Conservation (phyloP, 1,139 yeast genomes). For the Diutina mesorugosa region DNA sequence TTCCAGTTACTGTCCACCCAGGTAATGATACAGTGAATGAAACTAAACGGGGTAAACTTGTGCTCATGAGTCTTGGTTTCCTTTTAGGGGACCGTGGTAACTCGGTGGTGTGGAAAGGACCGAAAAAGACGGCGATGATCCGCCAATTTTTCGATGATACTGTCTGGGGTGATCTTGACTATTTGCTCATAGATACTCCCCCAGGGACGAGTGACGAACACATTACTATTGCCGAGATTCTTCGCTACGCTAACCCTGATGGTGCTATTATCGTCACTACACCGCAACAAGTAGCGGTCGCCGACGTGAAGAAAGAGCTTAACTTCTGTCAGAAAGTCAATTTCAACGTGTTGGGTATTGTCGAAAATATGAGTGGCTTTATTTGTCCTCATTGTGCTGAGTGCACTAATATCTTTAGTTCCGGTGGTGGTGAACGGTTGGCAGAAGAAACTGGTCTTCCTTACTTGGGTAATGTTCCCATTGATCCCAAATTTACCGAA, state of each 20-base stretch:
- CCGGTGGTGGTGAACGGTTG: constrained; percentile 80
- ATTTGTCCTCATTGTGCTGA: constrained; percentile 73
- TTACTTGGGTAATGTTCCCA: constrained; percentile 79
- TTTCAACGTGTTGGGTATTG: constrained; percentile 27
- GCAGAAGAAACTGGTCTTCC: constrained; percentile 49
- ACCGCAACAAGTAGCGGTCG: constrained; percentile 43
- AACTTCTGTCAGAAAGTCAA: constrained; percentile 34
- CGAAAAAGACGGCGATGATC: constrained; percentile 96
- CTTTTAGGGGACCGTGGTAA: constrained; percentile 71
- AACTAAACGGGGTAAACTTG: constrained; percentile 25
- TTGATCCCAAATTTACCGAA: constrained; percentile 84
- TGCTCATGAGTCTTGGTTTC: constrained; percentile 87
- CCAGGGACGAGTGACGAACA: constrained; percentile 99
- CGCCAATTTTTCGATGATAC: constrained; percentile 87
- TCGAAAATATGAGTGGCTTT: constrained; percentile 38
- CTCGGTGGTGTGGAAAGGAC: constrained; percentile 97
- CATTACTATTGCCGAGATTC: constrained; percentile 88
- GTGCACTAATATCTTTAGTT: constrained; percentile 80
- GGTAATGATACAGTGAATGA: constrained; percentile 3
- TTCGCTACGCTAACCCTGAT: constrained; percentile 40
- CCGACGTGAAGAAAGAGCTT: constrained; percentile 37
- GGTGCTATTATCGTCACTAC: constrained; percentile 38
- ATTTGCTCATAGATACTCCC: constrained; percentile 87
- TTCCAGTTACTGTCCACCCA: constrained; percentile 51
- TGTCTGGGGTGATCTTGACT: constrained; percentile 65